These are phyloP conservation scores for Trypanosoma boissoni DNA, from an alignment of 208 protist species.

Conservation along the genomic window DNA sequence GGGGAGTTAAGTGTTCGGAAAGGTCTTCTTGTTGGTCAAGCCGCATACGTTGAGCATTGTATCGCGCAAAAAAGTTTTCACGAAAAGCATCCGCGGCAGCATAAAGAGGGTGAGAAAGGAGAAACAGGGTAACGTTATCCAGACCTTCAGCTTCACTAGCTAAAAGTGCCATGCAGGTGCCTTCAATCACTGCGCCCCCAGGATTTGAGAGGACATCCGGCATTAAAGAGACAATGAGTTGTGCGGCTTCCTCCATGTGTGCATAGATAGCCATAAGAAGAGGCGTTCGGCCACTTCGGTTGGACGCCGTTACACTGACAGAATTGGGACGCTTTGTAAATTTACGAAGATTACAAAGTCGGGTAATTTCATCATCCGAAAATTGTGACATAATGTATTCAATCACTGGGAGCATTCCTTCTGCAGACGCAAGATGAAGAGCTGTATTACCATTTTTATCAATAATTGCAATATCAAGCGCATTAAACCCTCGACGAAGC, in stretches of 20 bases:
- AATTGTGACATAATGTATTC: slow-evolving; percentile 84
- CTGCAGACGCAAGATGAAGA: slow-evolving; percentile 54
- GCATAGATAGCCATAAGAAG: slow-evolving; percentile 69
- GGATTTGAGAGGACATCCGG: slow-evolving; percentile 20
- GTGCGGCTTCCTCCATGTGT: slow-evolving; percentile 42
- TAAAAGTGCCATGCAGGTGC: slow-evolving; percentile 58
- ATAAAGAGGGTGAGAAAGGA: slow-evolving; percentile 48
- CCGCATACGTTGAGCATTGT: slow-evolving; percentile 21
- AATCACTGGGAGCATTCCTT: slow-evolving; percentile 50
- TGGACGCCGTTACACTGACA: slow-evolving; percentile 33
- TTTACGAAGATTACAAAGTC: slow-evolving; percentile 14
- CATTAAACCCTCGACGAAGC: slow-evolving; percentile 50
- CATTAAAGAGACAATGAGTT: slow-evolving; percentile 50
- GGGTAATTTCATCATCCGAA: slow-evolving; percentile 61
- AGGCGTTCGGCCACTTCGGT: slow-evolving; percentile 61
- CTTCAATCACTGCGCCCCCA: slow-evolving; percentile 62
- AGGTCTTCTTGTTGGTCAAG: slow-evolving; percentile 23
- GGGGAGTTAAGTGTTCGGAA: no score
- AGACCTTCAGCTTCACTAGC: slow-evolving; percentile 50
- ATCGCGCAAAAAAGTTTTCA: slow-evolving; percentile 20
- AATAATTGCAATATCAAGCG: slow-evolving; percentile 62
- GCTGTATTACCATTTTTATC: slow-evolving; percentile 67
- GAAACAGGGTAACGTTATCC: slow-evolving; percentile 51
- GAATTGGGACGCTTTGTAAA: slow-evolving; percentile 29
- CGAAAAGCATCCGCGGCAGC: slow-evolving; percentile 16